These are phyloP conservation scores for Phytophthora macrochlamydospora DNA, from an alignment of 352 stramenopile genomes.

Conservation along the genomic window DNA sequence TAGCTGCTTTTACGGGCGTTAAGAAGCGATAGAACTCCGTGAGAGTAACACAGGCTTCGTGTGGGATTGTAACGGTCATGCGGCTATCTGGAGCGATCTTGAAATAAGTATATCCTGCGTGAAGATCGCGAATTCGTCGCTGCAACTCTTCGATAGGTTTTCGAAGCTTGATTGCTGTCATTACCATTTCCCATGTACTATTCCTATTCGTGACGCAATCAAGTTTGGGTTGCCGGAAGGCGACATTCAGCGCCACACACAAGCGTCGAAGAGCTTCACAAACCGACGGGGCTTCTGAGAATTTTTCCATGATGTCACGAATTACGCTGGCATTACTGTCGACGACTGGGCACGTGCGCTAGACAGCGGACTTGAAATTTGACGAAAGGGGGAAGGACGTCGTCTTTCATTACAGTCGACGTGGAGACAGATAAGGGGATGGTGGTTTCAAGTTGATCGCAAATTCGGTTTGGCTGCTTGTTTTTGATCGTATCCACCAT, in stretches of 20 bases:
- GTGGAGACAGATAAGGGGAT: not conserved
- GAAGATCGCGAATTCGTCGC: constrained; percentile 3
- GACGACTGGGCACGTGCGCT: constrained; percentile 5
- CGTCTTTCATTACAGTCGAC: not conserved
- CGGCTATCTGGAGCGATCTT: constrained; percentile 3
- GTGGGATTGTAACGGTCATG: not conserved
- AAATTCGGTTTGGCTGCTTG: not conserved
- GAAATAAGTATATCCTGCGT: constrained; percentile 14
- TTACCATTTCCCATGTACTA: not conserved
- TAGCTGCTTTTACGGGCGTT: constrained; percentile 20
- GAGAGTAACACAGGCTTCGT: not conserved
- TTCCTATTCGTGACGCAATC: not conserved
- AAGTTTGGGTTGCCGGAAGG: not conserved
- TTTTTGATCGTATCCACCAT: constrained; percentile 2
- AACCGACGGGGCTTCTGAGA: not conserved
- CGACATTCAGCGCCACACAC: not conserved
- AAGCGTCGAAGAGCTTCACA: constrained; percentile 1
- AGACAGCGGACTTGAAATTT: constrained; percentile 16
- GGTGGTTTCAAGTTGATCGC: not conserved
- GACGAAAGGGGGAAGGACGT: not conserved
- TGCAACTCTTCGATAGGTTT: not conserved
- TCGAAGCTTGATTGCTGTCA: not conserved
- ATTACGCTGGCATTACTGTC: constrained; percentile 6
- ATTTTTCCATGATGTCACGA: constrained; percentile 15
- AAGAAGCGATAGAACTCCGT: constrained; percentile 10